Evolutionary conservation across 257 asterid genomes (phyloP).

Genomic region (Solanum paucissectum): DNA sequence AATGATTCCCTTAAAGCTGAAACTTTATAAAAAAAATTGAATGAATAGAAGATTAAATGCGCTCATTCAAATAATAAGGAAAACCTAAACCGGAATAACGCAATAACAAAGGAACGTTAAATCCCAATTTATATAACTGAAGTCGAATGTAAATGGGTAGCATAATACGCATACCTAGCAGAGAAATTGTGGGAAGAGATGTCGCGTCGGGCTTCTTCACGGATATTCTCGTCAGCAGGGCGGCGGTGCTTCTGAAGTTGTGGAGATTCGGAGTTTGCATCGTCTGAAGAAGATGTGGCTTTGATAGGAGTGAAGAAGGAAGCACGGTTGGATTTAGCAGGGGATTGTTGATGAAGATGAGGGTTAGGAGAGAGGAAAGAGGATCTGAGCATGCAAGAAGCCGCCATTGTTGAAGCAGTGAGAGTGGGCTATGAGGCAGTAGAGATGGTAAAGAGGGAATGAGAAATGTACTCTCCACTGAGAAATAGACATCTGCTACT

Average conservation of each 20-base stretch:
- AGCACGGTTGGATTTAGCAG: background rate
- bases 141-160: background rate
- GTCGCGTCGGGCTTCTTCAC: conserved; percentile 80
- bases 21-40: background rate
- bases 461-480: background rate
- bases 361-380: conserved; percentile 43
- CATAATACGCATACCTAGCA: conserved; percentile 30
- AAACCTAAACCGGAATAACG: background rate
- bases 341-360: conserved; percentile 17
- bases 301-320: conserved; percentile 6
- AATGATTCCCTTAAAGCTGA: background rate
- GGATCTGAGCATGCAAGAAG: conserved; percentile 50
- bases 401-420: conserved; percentile 40
- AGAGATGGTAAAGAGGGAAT: background rate
- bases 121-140: background rate
- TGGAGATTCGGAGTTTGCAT: background rate
- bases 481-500: background rate
- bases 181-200: conserved; percentile 50
- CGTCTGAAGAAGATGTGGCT: conserved; percentile 21
- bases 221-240: conserved; percentile 59
- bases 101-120: background rate
- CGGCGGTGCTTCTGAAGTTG: conserved; percentile 34
- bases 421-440: background rate
- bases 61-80: background rate
- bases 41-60: background rate